These are phyloP conservation scores for Aspergillus puulaauensis DNA, from an alignment of 2,329 filamentous ascomycete species.

Conservation along the genomic window DNA sequence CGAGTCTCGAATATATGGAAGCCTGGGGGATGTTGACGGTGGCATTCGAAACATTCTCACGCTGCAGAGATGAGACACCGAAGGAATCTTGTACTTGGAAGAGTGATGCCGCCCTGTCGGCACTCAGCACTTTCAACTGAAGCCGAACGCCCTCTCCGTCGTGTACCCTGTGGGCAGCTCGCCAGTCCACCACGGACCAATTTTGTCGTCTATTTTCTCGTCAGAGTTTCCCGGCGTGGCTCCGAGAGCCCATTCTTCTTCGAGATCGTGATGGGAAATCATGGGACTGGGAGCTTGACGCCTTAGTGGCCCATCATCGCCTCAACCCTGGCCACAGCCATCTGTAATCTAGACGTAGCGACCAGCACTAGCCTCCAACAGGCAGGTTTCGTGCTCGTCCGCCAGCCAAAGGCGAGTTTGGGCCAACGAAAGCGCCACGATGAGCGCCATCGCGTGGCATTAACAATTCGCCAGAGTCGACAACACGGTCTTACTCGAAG, in stretches of 20 bases:
- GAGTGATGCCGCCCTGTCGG: background rate
- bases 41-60: no score
- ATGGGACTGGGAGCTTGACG: conserved; percentile 14
- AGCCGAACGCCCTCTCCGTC: no score
- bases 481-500: conserved; percentile 6
- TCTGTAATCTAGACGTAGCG: background rate
- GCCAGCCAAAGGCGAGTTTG: background rate
- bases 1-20: background rate
- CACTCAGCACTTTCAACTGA: no score
- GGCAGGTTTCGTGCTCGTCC: background rate
- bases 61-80: no score
- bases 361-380: conserved; percentile 1
- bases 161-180: background rate
- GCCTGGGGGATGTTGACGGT: no score
- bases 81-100: no score
- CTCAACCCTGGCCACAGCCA: background rate
- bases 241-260: background rate
- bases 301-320: conserved; percentile 7
- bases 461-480: background rate
- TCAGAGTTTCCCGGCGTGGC: background rate
- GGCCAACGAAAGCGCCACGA: conserved; percentile 9
- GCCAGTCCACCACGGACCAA: background rate
- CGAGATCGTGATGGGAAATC: conserved; percentile 15
- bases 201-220: background rate
- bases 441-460: conserved; percentile 6